These are phyloP conservation scores for Oenanthe javanica DNA, from an alignment of 140 eudicot genomes.

Conservation along the genomic window DNA sequence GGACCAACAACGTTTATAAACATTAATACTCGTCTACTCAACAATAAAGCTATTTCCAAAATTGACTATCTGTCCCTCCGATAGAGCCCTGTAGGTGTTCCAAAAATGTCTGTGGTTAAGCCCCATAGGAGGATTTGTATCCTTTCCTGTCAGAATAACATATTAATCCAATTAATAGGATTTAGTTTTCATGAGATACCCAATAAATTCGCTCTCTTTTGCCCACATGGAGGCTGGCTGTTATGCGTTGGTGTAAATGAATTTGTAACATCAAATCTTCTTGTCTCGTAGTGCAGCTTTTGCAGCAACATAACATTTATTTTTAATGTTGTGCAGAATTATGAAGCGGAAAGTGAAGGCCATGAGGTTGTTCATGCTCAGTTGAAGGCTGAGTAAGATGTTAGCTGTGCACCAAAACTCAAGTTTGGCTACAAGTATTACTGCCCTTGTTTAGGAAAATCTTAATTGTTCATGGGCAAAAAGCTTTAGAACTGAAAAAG, in stretches of 20 bases:
- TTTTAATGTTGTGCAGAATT: neutral
- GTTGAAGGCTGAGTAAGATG: neutral
- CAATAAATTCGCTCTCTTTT: neutral
- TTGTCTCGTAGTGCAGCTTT: neutral
- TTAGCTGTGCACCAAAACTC: neutral
- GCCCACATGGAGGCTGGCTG: conserved; percentile 53
- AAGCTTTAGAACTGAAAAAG: neutral
- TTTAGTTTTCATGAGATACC: too few relatives aligned
- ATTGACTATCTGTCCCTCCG: too few relatives aligned
- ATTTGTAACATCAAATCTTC: neutral
- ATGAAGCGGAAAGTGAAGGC: conserved; percentile 4
- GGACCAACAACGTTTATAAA: too few relatives aligned
- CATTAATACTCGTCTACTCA: too few relatives aligned
- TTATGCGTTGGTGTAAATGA: conserved; percentile 67
- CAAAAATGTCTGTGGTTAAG: too few relatives aligned
- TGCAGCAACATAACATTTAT: neutral
- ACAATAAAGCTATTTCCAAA: too few relatives aligned
- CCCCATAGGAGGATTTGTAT: too few relatives aligned
- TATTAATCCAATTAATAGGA: too few relatives aligned
- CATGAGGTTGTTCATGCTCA: neutral
- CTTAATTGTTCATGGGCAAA: neutral
- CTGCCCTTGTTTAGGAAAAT: neutral
- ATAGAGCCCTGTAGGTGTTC: too few relatives aligned
- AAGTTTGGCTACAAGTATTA: neutral
- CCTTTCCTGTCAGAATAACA: too few relatives aligned